Evolutionary conservation across 1,284 basidiomycete species (phyloP).

Genomic region (Lignosus rhinocerotis): DNA sequence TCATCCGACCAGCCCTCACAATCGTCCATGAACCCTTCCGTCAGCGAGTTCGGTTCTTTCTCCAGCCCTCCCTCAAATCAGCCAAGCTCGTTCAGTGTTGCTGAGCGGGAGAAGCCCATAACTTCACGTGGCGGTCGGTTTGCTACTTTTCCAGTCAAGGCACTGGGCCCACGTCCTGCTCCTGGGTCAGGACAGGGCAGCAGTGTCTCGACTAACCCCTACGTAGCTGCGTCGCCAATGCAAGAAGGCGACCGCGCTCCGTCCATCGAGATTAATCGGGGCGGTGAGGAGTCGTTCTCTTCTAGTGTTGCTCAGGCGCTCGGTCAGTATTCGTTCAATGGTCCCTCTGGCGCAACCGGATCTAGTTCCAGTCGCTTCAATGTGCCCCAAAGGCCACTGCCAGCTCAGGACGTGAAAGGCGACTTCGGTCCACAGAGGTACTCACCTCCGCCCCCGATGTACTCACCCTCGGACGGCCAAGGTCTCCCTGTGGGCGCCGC

Average conservation of each 20-base stretch:
- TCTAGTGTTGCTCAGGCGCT: conserved; percentile 54
- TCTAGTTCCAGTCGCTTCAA: conserved; percentile 12
- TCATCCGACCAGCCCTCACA: conserved; percentile 5
- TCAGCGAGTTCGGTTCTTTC: conserved; percentile 31
- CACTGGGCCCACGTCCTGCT: conserved; percentile 24
- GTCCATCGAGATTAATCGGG: conserved; percentile 29
- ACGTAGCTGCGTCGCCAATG: conserved; percentile 21
- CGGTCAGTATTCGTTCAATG: conserved; percentile 23
- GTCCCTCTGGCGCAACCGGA: conserved; percentile 4
- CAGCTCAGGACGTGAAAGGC: conserved; percentile 10
- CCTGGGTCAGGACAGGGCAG: conserved; percentile 11
- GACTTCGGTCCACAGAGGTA: conserved; percentile 21
- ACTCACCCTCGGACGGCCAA: conserved; percentile 15
- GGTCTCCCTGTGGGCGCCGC: conserved; percentile 35
- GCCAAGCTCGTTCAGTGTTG: conserved; percentile 24
- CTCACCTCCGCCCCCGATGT: conserved; percentile 29
- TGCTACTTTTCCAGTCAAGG: conserved; percentile 56
- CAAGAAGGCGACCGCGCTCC: conserved; percentile 35
- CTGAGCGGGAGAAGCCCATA: conserved; percentile 13
- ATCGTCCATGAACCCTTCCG: conserved; percentile 3
- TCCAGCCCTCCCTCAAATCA: conserved; percentile 19
- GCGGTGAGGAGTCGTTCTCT: conserved; percentile 46
- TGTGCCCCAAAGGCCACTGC: conserved; percentile 18
- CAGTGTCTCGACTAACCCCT: conserved; percentile 18
- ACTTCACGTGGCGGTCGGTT: conserved; percentile 43